Evolutionary conservation across 805 yeast species (phyloP), one percentile per base, ranked within the genome.

Genomic region (Spencermartinsiella europaea): DNA sequence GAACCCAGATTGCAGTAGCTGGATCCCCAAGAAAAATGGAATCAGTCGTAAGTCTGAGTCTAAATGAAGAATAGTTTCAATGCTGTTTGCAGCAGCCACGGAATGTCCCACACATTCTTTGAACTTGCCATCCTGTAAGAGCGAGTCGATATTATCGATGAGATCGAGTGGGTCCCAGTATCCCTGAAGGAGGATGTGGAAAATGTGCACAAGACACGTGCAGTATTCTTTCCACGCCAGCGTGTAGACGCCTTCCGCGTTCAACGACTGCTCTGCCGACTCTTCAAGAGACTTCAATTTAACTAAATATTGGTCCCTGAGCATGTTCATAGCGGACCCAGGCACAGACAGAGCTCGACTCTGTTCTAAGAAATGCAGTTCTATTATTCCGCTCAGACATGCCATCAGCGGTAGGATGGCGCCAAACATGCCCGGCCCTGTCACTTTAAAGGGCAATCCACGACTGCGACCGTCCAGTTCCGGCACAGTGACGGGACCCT

Each of bases 351-450:
- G n/a, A n/a, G n/a, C n/a, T n/a, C n/a, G n/a, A n/a, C n/a, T n/a
- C n/a, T n/a, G n/a, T n/a, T n/a, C n/a, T n/a, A n/a, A n/a, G n/a
- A 46, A 46, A 47, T 53, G 52, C 46, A 53, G n/a, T 37, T 53
- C 47, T 10, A 41, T 56, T 15, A 63, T 54, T 19, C 57, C 58
- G 0, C 70, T 69, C 34, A 67, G 55, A 2, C 68, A 21, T 21
- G 58, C 54, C 47, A 62, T 58, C 10, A 62, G 36, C 4, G 72
- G 70, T 10, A 69, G 47, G 38, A 63, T 58, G 61, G 65, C 67
- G 0, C 72, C 73, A 59, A 63, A 69, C 3, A 68, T 50, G 2
- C 71, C 73, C 7, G 51, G 50, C 3, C 59, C 55, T 5, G 21
- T 42, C 5, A 46, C 34, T 16, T 37, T 31, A 19, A 34, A 44